Percentiles rank a stretch among this genome's conserved stretches.
Evolutionary conservation across 768 basidiomycete genomes (phyloP).

Genomic region (Flagelloscypha sp.): DNA sequence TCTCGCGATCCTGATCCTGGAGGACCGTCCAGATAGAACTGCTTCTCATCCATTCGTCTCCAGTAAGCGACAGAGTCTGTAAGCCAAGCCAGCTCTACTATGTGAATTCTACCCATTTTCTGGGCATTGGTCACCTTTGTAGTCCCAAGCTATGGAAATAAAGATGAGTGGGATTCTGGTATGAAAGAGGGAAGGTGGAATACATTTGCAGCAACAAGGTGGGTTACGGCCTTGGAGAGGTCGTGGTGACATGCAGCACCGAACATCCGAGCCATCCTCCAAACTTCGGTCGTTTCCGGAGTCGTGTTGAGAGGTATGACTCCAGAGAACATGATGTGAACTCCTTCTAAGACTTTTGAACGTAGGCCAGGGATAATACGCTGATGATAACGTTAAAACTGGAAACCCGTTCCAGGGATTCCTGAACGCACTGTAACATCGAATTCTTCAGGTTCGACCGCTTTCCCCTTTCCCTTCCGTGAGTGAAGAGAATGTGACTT

Average conservation of each 20-base stretch:
- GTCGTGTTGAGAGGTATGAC: conserved; percentile 85
- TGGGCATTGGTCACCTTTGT: conserved; percentile 85
- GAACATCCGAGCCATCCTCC: conserved; percentile 80
- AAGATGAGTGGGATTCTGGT: conserved; percentile 1
- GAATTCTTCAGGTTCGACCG: conserved; percentile 30
- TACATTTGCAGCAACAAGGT: conserved; percentile 89
- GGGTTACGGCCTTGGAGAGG: conserved; percentile 61
- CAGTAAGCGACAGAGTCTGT: conserved; percentile 86
- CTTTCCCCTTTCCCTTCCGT: conserved; percentile 19
- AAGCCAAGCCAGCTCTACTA: conserved; percentile 89
- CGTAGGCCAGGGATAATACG: conserved; percentile 81
- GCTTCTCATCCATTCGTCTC: conserved; percentile 69
- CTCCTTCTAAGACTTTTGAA: conserved; percentile 62
- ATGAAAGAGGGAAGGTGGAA: conserved; percentile 6
- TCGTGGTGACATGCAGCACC: conserved; percentile 77
- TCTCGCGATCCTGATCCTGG: conserved; percentile 27
- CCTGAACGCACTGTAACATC: conserved; percentile 73
- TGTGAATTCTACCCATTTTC: conserved; percentile 64
- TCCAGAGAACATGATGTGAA: conserved; percentile 86
- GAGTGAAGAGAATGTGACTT: conserved; percentile 24
- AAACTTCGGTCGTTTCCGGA: conserved; percentile 76
- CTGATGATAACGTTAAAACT: conserved; percentile 30
- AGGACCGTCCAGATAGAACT: conserved; percentile 65
- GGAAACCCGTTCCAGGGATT: conserved; percentile 3
- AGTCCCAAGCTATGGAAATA: conserved; percentile 60